phyloP scores from a whole-genome alignment of 2,329 filamentous ascomycete genomes.

The Alternaria novae-zelandiae region DNA sequence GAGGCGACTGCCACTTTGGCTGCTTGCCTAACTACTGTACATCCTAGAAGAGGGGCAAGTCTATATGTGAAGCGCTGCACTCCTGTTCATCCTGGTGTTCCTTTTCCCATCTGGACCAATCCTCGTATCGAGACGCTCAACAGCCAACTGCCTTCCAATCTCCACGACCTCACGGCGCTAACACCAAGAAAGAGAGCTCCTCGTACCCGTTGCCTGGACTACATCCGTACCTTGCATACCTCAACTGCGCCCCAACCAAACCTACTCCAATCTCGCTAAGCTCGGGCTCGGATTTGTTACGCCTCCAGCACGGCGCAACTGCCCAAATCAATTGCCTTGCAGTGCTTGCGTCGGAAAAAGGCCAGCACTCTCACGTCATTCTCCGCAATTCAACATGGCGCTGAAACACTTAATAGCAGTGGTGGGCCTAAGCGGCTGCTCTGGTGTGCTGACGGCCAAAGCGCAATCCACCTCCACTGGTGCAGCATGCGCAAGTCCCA shows the following conservation, averaged over 20 bases:
- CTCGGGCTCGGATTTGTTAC: background rate
- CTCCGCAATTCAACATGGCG: constrained; percentile 19
- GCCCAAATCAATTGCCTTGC: background rate
- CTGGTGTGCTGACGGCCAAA: constrained; percentile 28
- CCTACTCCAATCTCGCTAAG: background rate
- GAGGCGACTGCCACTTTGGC: constrained; percentile 14
- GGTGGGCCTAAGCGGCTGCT: constrained; percentile 20
- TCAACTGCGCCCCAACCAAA: background rate
- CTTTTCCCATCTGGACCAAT: background rate
- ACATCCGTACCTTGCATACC: constrained; percentile 13
- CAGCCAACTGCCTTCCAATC: background rate
- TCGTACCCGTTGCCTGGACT: background rate
- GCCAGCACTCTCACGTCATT: constrained; percentile 20
- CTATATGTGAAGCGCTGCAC: constrained; percentile 15
- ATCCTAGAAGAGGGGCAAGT: background rate
- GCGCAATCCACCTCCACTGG: constrained; percentile 29
- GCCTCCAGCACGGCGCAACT: background rate
- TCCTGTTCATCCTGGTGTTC: background rate
- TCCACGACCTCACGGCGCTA: background rate
- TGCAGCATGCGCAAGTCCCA: constrained; percentile 44
- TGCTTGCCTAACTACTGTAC: background rate
- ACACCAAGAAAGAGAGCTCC: background rate
- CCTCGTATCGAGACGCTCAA: background rate
- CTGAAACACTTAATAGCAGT: constrained; percentile 33
- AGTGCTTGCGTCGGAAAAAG: background rate